phyloP scores from a whole-genome alignment of 2,329 filamentous ascomycete genomes.

The Aspergillus flavus region DNA sequence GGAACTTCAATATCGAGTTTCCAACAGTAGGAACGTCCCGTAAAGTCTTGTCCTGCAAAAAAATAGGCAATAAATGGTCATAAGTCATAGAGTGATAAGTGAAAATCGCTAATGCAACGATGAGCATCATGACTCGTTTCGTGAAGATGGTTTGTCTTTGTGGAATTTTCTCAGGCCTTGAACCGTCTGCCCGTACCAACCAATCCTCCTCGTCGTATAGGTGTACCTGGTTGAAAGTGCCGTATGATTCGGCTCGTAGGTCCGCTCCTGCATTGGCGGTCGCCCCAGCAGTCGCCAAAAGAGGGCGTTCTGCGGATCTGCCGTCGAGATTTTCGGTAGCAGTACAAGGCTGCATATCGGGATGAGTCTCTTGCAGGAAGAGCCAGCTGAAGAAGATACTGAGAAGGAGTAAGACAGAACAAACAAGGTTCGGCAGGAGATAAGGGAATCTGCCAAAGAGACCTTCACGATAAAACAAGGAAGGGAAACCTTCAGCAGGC shows the following conservation, averaged over 20 bases:
- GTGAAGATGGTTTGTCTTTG: constrained; percentile 56
- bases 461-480: constrained; percentile 65
- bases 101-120: constrained; percentile 83
- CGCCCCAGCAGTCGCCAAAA: constrained; percentile 74
- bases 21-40: constrained; percentile 30
- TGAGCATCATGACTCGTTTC: constrained; percentile 70
- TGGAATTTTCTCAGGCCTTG: constrained; percentile 41
- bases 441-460: constrained; percentile 82
- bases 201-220: constrained; percentile 57
- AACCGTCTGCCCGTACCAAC: constrained; percentile 53
- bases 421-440: constrained; percentile 85
- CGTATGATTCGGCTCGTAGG: constrained; percentile 76
- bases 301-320: constrained; percentile 66
- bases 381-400: constrained; percentile 82
- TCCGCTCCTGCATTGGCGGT: constrained; percentile 73
- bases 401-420: constrained; percentile 71
- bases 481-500: constrained; percentile 73
- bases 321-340: constrained; percentile 42
- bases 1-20: constrained; percentile 55
- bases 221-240: constrained; percentile 66
- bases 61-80: constrained; percentile 89
- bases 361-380: constrained; percentile 85
- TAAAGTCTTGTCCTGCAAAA: constrained; percentile 72
- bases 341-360: constrained; percentile 68
- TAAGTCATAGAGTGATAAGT: constrained; percentile 96